Conservation (phyloP, 371 early-diverging fungal genomes). For the Syncephalis fuscata region DNA sequence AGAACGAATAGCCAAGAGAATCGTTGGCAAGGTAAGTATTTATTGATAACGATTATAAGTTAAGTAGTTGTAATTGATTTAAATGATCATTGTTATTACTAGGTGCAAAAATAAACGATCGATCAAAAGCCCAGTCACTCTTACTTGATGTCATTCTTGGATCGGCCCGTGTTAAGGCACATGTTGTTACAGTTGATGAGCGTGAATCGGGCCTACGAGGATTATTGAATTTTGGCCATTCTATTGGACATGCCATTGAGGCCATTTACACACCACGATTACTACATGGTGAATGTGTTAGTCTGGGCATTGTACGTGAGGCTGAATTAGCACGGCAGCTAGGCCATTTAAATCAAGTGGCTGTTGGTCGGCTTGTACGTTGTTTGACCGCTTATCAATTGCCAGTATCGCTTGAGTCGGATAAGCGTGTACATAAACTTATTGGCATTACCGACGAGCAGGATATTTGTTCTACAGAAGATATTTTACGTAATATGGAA, state of each 20-base stretch:
- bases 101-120: slow-evolving; percentile 40
- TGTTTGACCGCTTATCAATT: slow-evolving; percentile 78
- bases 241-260: slow-evolving; percentile 94
- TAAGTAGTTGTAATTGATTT: too few species aligned
- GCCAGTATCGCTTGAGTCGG: slow-evolving; percentile 39
- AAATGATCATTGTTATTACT: slow-evolving; percentile 1
- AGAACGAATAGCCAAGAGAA: background rate
- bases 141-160: slow-evolving; percentile 73
- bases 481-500: slow-evolving; percentile 75
- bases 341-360: slow-evolving; percentile 71
- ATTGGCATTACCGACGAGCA: slow-evolving; percentile 48
- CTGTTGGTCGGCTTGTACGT: slow-evolving; percentile 76
- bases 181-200: slow-evolving; percentile 90
- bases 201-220: slow-evolving; percentile 90
- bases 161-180: slow-evolving; percentile 82
- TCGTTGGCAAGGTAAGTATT: slow-evolving; percentile 21
- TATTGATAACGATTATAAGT: background rate
- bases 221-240: slow-evolving; percentile 92
- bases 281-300: slow-evolving; percentile 93
- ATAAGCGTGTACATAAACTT: slow-evolving; percentile 7
- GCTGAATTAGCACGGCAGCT: slow-evolving; percentile 83
- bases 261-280: slow-evolving; percentile 77
- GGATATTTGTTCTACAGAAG: slow-evolving; percentile 50
- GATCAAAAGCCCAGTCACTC: slow-evolving; percentile 40
- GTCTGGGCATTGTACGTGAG: slow-evolving; percentile 89